A percentile compares a stretch with the other conserved stretches of the same genome.
phyloP scores from a whole-genome alignment of 1,284 basidiomycete species.

The Cryptococcus maquisensis region DNA sequence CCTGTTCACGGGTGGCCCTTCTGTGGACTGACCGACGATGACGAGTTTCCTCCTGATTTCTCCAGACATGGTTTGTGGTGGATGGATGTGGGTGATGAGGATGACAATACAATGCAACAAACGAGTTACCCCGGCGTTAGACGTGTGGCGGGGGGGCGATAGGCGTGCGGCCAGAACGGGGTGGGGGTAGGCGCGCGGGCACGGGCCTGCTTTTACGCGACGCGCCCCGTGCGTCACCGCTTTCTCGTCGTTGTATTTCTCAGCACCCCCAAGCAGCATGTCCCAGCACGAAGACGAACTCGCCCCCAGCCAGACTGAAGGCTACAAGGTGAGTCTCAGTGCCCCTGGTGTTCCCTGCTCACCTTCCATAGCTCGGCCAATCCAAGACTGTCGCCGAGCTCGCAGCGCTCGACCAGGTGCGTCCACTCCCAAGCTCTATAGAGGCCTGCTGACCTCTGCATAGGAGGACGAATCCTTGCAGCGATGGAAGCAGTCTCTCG shows the following conservation, averaged over 20 bases:
- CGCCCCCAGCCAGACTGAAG: slow-evolving; percentile 43
- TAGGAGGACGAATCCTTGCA: slow-evolving; percentile 56
- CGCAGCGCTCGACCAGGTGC: slow-evolving; percentile 47
- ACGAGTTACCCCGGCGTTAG: neutral
- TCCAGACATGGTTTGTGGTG: slow-evolving; percentile 35
- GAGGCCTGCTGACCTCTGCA: neutral
- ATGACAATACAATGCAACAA: neutral
- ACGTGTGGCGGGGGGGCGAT: too few relatives aligned
- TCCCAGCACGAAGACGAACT: slow-evolving; percentile 39
- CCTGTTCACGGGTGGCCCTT: too few relatives aligned
- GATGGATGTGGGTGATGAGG: neutral
- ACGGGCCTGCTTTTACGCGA: slow-evolving; percentile 3
- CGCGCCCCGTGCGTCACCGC: neutral
- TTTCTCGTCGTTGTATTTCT: neutral
- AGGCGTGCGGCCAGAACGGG: neutral
- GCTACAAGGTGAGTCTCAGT: slow-evolving; percentile 42
- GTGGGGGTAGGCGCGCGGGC: neutral
- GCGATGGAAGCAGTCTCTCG: slow-evolving; percentile 56
- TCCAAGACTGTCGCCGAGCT: slow-evolving; percentile 54
- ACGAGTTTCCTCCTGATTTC: slow-evolving; percentile 51
- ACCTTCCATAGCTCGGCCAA: slow-evolving; percentile 37
- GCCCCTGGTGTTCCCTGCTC: neutral
- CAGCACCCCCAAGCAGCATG: slow-evolving; percentile 13
- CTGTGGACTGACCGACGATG: slow-evolving; percentile 49
- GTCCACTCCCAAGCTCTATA: neutral